phyloP scores from a whole-genome alignment of 305 asterid genomes.

The Solanum aculeatissimum region DNA sequence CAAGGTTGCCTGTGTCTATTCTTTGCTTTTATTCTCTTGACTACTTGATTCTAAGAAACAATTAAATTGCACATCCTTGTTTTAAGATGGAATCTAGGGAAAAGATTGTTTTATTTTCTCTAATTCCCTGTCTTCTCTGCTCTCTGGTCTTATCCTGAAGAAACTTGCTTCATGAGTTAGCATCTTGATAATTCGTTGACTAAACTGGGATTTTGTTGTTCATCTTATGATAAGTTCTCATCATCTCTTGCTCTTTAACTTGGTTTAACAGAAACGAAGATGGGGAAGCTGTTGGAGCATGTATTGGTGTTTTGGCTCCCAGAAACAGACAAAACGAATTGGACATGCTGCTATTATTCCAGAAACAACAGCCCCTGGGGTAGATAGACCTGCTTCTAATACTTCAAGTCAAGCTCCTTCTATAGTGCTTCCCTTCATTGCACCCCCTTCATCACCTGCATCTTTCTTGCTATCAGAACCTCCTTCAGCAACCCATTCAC shows the following conservation, averaged over 20 bases:
- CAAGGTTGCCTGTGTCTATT: not conserved
- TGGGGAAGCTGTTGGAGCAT: conserved; percentile 78
- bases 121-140: not conserved
- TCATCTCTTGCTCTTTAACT: not conserved
- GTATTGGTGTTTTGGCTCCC: conserved; percentile 75
- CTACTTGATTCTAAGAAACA: not conserved
- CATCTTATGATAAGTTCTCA: not conserved
- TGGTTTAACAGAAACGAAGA: conserved; percentile 56
- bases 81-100: not conserved
- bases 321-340: conserved; percentile 49
- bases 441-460: conserved; percentile 97
- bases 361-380: conserved; percentile 32
- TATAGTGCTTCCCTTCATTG: conserved; percentile 54
- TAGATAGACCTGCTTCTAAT: conserved; percentile 26
- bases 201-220: not conserved
- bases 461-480: conserved; percentile 82
- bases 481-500: conserved; percentile 75
- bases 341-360: conserved; percentile 71
- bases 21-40: not conserved
- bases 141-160: not conserved
- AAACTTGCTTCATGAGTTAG: not conserved
- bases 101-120: not conserved
- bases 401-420: conserved; percentile 43
- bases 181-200: not conserved
- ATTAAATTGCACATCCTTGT: not conserved